Conservation (phyloP, 352 stramenopile species). For the Pythium grandisporangium region DNA sequence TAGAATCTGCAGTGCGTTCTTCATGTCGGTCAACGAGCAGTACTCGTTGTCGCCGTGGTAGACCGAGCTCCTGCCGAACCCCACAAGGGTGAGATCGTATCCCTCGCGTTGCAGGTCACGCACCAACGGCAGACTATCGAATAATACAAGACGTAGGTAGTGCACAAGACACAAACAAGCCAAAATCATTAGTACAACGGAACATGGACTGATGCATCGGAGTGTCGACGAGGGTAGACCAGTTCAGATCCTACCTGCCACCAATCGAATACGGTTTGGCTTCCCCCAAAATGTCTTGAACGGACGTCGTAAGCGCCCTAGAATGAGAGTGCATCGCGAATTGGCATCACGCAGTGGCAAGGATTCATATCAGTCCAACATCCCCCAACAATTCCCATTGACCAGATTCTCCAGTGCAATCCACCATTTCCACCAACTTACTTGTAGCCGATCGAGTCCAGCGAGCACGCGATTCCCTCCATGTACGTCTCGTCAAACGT, state of each 20-base stretch:
- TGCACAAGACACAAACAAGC: too few species aligned
- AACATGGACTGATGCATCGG: too few species aligned
- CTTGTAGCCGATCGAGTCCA: slow-evolving; percentile 86
- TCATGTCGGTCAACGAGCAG: slow-evolving; percentile 82
- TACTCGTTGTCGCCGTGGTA: slow-evolving; percentile 93
- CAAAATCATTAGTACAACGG: too few species aligned
- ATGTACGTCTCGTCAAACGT: slow-evolving; percentile 74
- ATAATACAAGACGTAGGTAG: slow-evolving; percentile 16
- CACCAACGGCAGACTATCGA: slow-evolving; percentile 49
- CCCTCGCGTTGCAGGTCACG: slow-evolving; percentile 68
- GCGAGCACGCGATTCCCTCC: slow-evolving; percentile 89
- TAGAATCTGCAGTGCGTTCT: slow-evolving; percentile 82
- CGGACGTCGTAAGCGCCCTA: slow-evolving; percentile 67
- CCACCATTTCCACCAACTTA: slow-evolving; percentile 5
- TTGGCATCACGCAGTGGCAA: slow-evolving; percentile 2
- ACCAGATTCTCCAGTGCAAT: background rate
- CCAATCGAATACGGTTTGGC: slow-evolving; percentile 89
- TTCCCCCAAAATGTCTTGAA: slow-evolving; percentile 64
- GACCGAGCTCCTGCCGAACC: slow-evolving; percentile 71
- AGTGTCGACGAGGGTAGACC: too few species aligned
- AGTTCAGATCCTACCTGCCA: too few species aligned
- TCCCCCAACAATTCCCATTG: too few species aligned
- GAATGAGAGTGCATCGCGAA: background rate
- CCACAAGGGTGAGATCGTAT: slow-evolving; percentile 68
- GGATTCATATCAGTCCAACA: too few species aligned